Evolutionary conservation across 116 monocot species (phyloP).

Genomic region (Cymodocea nodosa): DNA sequence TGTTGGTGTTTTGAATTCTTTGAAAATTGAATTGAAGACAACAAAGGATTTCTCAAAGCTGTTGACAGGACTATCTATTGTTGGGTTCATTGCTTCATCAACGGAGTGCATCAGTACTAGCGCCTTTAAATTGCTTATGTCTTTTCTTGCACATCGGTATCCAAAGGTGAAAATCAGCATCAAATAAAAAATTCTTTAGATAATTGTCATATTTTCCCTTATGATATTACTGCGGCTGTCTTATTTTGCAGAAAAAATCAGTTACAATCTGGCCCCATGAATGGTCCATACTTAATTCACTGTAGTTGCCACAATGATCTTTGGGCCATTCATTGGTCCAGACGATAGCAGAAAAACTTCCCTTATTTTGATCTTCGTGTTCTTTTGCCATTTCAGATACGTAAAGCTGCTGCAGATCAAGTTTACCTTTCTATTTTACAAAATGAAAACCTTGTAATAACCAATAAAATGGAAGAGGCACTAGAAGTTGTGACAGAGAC

Average conservation of each 20-base stretch:
- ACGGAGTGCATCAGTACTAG: conserved; percentile 23
- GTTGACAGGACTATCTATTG: conserved; percentile 65
- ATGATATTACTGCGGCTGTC: background rate
- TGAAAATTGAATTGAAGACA: conserved; percentile 63
- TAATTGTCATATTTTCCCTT: too few relatives aligned
- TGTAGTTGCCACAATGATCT: too few relatives aligned
- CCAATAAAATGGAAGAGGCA: conserved; percentile 34
- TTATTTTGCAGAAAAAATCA: background rate
- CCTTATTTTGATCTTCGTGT: background rate
- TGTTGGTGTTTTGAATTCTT: conserved; percentile 40
- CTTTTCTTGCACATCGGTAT: conserved; percentile 68
- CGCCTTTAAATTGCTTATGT: conserved; percentile 59
- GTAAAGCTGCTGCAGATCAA: conserved; percentile 84
- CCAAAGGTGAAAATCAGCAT: conserved; percentile 49
- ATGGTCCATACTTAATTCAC: too few relatives aligned
- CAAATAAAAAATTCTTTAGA: background rate
- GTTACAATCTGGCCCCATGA: too few relatives aligned
- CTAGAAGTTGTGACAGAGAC: conserved; percentile 62
- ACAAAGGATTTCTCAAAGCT: conserved; percentile 88
- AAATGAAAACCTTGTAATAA: conserved; percentile 31
- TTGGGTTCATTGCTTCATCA: conserved; percentile 74
- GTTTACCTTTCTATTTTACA: conserved; percentile 74
- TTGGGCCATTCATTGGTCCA: too few relatives aligned
- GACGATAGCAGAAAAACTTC: too few relatives aligned
- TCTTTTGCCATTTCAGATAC: conserved; percentile 29